Base-by-base conservation (phyloP, 2,329 filamentous ascomycete genomes). In the Knoxdaviesia proteae region DNA sequence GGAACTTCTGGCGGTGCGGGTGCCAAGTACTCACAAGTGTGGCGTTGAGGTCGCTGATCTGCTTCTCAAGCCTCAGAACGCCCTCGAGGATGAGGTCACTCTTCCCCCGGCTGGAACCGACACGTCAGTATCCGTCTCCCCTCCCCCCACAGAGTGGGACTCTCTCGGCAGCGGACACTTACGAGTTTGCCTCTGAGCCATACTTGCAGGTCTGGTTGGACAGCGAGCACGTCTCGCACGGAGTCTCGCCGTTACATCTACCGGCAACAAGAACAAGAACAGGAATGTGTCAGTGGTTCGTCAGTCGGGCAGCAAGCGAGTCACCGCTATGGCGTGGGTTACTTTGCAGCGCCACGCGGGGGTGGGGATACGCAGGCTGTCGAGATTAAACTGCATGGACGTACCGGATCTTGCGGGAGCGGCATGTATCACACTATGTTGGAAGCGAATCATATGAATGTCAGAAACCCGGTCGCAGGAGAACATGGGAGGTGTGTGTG, bases 41-140 rank as follows among this genome's bases (percentile, higher is more conserved):
- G 29, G 58, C 52, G 42, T 60, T 62, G 46, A 69, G 57, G 44
- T 67, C 61, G 20, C 63, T 58, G 5, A 69, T 55, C 7, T 61
- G 54, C 41, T 55, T 60, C 47, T 69, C 67, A 20, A 68, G 60
- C 9, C 66, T 56, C 1, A 68, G 49, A 3, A 67, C 63, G 5
- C 65, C 64, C 45, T 68, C 65, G 3, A 69, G 58, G 29, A 69
- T 68, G 39, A 68, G 53, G 45, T 69, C 67, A 38, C 61, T 67
- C 49, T 69, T 69, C 32, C 64, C 64, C 45, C 65, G 58, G 39
- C 61, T 66, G 20, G 20, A 20, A 7, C 31, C 34, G 5, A 33
- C 1, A 4, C 39, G 36, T 41, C 6, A 32, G 31, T 35, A 34
- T 31, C 20, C 41, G 35, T 41, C 29, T n/a, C 20, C 20, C 20